These are phyloP conservation scores for Obba rivulosa DNA, from an alignment of 768 basidiomycete species.

Conservation along the genomic window DNA sequence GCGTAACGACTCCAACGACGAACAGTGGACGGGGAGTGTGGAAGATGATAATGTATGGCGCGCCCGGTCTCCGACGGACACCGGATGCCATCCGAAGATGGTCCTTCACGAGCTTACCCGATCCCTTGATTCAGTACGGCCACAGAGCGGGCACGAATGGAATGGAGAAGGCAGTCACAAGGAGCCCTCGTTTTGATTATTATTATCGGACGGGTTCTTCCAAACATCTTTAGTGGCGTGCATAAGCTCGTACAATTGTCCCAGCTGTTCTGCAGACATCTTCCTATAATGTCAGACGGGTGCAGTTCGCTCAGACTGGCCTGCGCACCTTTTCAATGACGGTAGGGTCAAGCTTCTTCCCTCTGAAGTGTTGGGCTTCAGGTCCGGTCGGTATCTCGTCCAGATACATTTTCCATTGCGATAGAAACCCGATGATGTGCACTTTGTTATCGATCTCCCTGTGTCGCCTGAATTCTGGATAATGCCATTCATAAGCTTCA, in stretches of 20 bases:
- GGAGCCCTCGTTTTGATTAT: not conserved
- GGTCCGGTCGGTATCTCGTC: slow-evolving; percentile 55
- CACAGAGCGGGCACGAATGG: no score
- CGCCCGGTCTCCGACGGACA: no score
- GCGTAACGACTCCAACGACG: no score
- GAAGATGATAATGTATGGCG: no score
- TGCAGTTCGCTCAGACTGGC: not conserved
- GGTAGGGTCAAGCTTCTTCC: slow-evolving; percentile 65
- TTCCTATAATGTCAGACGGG: slow-evolving; percentile 22
- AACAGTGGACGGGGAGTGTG: no score
- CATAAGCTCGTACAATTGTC: slow-evolving; percentile 94
- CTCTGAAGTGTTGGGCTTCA: slow-evolving; percentile 44
- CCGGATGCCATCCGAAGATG: no score
- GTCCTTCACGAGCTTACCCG: no score
- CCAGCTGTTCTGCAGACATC: slow-evolving; percentile 90
- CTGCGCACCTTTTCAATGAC: slow-evolving; percentile 66
- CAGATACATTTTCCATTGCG: slow-evolving; percentile 93
- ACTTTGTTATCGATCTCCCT: slow-evolving; percentile 74
- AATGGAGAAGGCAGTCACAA: not conserved
- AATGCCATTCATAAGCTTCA: not conserved
- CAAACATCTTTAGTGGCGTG: slow-evolving; percentile 84
- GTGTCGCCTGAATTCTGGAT: slow-evolving; percentile 87
- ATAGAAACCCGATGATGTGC: slow-evolving; percentile 91
- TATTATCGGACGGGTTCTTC: slow-evolving; percentile 36
- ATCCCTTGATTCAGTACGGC: no score